Evolutionary conservation across 306 rosid genomes (phyloP), one percentile per base, ranked within the genome.

Genomic region (Vachellia collinsii): DNA sequence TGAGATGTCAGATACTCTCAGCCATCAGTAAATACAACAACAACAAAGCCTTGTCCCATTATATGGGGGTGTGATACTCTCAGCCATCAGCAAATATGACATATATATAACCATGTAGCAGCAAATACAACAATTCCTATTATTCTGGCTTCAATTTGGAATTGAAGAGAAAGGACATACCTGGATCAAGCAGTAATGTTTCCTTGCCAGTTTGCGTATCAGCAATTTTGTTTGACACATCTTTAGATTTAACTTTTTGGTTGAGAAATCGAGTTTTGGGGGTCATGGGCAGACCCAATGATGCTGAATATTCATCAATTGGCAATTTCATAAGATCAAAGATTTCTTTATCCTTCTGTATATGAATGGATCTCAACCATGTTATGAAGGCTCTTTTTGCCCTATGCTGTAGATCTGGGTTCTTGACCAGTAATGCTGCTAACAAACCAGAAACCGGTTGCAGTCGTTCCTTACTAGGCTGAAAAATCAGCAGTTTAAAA

Each of bases 241-340:
- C 84, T 54, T 88, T 83, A 29, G 86, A 69, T 84, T 89, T 94
- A 39, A 75, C 54, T 81, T 89, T 94, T 79, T 80, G 89, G 79
- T 88, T 87, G 34, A 86, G 81, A 77, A 92, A 94, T 80, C 92
- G 94, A 43, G 91, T 61, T 86, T 85, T 94, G 42, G 97, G 97
- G 70, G 94, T 91, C 90, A 91, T 88, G 54, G 97, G 92, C 48
- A 94, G 87, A 68, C 98, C 98, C 81, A 94, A 71, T 42, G 99
- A 92, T 42, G 94, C 95, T 41, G 99, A 87, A 88, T 82, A 94
- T 34, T 88, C 83, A 29, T 92, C 92, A 74, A 94, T 76, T 6
- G 94, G 90, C 64, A 94, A 87, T 80, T 93, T 91, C 77, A 53
- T 82, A 74, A 89, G 89, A 84, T 94, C 99, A 81, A 92, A 94